Base-by-base conservation (phyloP, 2,329 filamentous ascomycete genomes). In the Laburnicola sp. region DNA sequence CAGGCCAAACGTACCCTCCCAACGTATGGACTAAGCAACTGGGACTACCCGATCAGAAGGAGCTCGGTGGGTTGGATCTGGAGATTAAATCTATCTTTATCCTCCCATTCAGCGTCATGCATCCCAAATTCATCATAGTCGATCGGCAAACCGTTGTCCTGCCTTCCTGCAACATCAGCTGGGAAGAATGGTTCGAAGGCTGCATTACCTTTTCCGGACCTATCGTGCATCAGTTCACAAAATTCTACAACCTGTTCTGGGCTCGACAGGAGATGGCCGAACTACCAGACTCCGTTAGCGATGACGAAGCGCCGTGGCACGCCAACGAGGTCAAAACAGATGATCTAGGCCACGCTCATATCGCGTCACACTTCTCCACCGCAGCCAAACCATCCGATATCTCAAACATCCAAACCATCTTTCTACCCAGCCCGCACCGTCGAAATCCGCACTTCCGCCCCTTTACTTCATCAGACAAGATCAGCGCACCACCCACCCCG, bases 151-250 rank as follows among this genome's bases (percentile, higher is more conserved):
- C 74, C 2, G 87, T 87, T 0, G 86, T 87, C 62, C 71, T 94
- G 7, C 89, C 89, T 0, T 91, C 87, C 61, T 92, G 88, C 71
- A 95, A 95, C 61, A 83, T 95, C 3, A 91, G 87, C 64, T 94
- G 88, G 88, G 90, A 94, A 70, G 74, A 83, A n/a, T 95, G 90
- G 90, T 86, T 93, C 25, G 90, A 95, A 69, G 88, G 86, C 0
- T 89, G 86, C 49, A 75, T 93, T 3, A 83, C 85, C 48, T 72
- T 93, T 8, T 77, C 78, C 5, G 89, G 88, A 0, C 76, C 79
- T 0, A 77, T 87, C 0, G 83, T 91, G 0, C 60, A 69, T 3
- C 76, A 80, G n/a, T 80, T 94, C 34, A 58, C 88, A 36, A 68
- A 75, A 2, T 93, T 93, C 64, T 91, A 89, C 72, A 67, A 76